Base-by-base conservation (phyloP, 2,329 filamentous ascomycete species). In the Madurella mycetomatis region DNA sequence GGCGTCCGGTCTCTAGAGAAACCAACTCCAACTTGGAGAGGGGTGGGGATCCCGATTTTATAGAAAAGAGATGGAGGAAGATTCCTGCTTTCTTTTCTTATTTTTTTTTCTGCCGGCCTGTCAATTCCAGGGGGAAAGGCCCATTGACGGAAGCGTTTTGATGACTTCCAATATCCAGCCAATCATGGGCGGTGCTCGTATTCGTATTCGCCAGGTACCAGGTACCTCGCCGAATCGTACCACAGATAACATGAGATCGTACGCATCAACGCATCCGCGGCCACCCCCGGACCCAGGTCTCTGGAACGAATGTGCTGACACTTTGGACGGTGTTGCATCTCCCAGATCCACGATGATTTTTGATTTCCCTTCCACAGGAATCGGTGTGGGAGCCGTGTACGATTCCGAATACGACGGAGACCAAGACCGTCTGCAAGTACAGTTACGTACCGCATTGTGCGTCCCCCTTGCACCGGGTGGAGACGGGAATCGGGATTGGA, bases 151-250 rank as follows among this genome's bases (percentile, higher is more conserved):
- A 15, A 34, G 25, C 25, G 34, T 34, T 41, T 49, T 30, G 46
- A 37, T 49, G 34, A 49, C 49, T 25, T 42, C 17, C 15, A 15
- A 2, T 2, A 16, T 31, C 18, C 42, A 41, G 18, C 60, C 60
- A 62, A 62, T 59, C 53, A 60, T 47, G 25, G 18, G 15, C 3
- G 17, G 15, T 9, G 16, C 43, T 62, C 62, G 62, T 65, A 65
- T 64, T 65, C 62, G 62, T 44, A 56, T 63, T 61, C 51, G 25
- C 42, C 15, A 34, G 17, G 49, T 56, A 55, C 54, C 47, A 19
- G 15, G 56, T 55, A 58, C 56, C 37, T 54, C 18, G 46, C 44
- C 5, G 31, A 34, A 57, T 57, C 55, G 51, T 53, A 53, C 58
- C 47, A 59, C 47, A 25, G 41, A 48, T 39, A 19, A 32, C 41